phyloP scores from a whole-genome alignment of 345 rosid genomes.

The Jatropha curcas region DNA sequence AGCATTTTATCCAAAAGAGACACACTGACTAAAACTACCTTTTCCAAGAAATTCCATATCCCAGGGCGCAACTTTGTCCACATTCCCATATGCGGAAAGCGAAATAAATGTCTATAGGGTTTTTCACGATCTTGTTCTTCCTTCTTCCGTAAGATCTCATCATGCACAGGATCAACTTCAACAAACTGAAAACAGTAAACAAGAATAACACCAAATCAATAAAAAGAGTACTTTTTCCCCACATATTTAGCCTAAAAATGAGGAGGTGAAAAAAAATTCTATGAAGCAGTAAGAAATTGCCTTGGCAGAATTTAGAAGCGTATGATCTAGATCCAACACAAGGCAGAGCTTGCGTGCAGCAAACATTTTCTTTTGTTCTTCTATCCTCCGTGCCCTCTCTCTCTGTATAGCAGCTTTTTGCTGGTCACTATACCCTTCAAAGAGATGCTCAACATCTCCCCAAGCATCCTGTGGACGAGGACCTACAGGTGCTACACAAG shows the following conservation, averaged over 20 bases:
- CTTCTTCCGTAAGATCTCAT: constrained; percentile 81
- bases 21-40: constrained; percentile 41
- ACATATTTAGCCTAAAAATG: background rate
- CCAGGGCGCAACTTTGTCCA: constrained; percentile 99
- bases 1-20: constrained; percentile 7
- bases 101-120: constrained; percentile 77
- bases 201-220: background rate
- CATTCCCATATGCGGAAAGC: constrained; percentile 96
- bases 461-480: constrained; percentile 60
- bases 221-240: background rate
- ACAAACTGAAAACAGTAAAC: constrained; percentile 51
- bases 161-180: constrained; percentile 86
- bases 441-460: constrained; percentile 90
- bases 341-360: constrained; percentile 83
- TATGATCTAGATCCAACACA: constrained; percentile 95
- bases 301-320: constrained; percentile 99
- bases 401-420: constrained; percentile 90
- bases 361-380: constrained; percentile 96
- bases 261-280: background rate
- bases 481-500: constrained; percentile 42
- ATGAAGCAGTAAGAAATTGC: constrained; percentile 31
- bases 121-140: constrained; percentile 96
- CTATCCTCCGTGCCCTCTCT: constrained; percentile 90
- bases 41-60: constrained; percentile 93
- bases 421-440: constrained; percentile 82